These are phyloP conservation scores for Claviceps pusilla DNA, from an alignment of 2,329 filamentous ascomycete genomes.

Conservation along the genomic window DNA sequence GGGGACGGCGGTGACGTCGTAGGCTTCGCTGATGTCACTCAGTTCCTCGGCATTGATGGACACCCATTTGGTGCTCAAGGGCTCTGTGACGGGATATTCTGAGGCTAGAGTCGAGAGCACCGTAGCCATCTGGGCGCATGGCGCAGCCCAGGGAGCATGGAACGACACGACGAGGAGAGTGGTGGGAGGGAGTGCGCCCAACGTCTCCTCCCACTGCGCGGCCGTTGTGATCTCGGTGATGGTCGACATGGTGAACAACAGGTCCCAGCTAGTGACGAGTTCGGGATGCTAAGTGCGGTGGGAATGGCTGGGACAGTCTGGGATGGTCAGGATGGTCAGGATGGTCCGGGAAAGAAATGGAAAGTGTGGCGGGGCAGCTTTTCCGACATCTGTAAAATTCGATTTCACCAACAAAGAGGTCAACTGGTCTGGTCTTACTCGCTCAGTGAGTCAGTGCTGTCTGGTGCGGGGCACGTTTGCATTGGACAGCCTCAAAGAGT, in stretches of 20 bases:
- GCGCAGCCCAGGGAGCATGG: conserved; percentile 91
- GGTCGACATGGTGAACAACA: conserved; percentile 45
- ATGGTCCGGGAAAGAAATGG: conserved; percentile 1
- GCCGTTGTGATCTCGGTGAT: conserved; percentile 65
- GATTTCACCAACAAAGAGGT: background rate
- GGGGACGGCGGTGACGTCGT: conserved; percentile 88
- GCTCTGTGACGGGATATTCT: conserved; percentile 59
- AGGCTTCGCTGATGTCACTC: conserved; percentile 77
- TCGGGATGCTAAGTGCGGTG: background rate
- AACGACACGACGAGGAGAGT: conserved; percentile 81
- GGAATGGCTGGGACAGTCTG: background rate
- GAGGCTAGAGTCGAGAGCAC: conserved; percentile 74
- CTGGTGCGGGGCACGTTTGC: background rate
- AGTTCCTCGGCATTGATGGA: conserved; percentile 90
- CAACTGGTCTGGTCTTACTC: background rate
- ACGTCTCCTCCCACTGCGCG: conserved; percentile 54
- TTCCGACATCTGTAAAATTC: background rate
- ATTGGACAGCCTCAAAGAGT: background rate
- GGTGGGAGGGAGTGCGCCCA: conserved; percentile 49
- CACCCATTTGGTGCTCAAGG: conserved; percentile 63
- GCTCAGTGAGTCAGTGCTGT: too few relatives aligned
- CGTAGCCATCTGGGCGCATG: conserved; percentile 84
- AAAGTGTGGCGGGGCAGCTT: conserved; percentile 8
- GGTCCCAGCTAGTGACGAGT: background rate
- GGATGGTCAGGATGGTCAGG: background rate